A percentile compares a stretch with the other conserved stretches of the same genome.
Conservation (phyloP, 495 filamentous ascomycete species). For the Penicillium goetzii region DNA sequence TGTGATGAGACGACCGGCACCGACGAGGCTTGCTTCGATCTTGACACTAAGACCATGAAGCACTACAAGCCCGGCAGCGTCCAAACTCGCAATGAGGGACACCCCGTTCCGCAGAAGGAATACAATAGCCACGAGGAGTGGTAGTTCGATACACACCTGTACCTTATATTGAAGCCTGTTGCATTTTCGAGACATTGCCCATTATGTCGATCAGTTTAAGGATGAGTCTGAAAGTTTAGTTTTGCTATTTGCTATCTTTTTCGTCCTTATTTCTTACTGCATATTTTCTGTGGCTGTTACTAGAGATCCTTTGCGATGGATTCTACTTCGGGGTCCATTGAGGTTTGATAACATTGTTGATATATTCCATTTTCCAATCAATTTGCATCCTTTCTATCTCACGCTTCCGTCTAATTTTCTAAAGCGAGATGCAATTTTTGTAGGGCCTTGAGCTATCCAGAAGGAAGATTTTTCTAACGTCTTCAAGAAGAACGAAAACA, state of each 20-base stretch:
- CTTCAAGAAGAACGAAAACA: too few relatives aligned
- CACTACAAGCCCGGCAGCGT: background rate
- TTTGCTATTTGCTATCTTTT: background rate
- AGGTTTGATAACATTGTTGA: background rate
- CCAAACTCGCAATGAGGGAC: background rate
- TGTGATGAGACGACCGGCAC: background rate
- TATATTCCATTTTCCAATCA: background rate
- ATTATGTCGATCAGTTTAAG: background rate
- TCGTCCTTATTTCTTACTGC: background rate
- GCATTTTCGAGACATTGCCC: background rate
- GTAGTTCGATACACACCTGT: background rate
- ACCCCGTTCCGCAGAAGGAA: background rate
- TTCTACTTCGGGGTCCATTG: background rate
- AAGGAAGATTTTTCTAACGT: too few relatives aligned
- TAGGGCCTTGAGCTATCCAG: too few relatives aligned
- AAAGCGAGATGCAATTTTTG: too few relatives aligned
- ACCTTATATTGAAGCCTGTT: too few relatives aligned
- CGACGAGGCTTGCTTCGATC: conserved; percentile 1
- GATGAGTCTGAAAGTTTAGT: background rate
- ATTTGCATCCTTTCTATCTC: background rate
- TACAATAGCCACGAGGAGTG: conserved; percentile 2
- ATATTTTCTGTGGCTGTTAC: background rate
- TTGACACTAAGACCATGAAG: conserved; percentile 2
- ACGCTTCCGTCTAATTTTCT: too few relatives aligned
- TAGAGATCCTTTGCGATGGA: background rate